These are phyloP conservation scores for Angomonas ambiguus DNA, from an alignment of 208 protist species.

Conservation along the genomic window DNA sequence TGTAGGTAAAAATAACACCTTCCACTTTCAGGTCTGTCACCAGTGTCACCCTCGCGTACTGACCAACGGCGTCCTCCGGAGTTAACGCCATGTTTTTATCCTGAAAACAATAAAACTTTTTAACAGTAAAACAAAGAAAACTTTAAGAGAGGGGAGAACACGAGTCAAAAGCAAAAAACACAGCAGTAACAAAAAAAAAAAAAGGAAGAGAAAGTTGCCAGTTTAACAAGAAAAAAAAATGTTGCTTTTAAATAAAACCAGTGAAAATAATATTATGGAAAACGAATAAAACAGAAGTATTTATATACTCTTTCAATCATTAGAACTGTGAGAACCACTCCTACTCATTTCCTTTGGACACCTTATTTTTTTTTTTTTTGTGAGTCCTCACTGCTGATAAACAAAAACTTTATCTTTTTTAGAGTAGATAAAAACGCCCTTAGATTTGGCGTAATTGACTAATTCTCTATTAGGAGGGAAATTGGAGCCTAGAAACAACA, in stretches of 20 bases:
- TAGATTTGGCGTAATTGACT: constrained; percentile 72
- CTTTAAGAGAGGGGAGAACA: constrained; percentile 12
- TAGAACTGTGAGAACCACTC: constrained; percentile 18
- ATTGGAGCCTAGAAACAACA: constrained; percentile 75
- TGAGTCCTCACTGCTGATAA: constrained; percentile 47
- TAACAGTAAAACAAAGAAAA: not conserved
- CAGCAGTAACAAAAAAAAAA: constrained; percentile 7
- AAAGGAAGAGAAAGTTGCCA: not conserved
- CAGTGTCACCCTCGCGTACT: constrained; percentile 51
- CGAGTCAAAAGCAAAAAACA: constrained; percentile 9
- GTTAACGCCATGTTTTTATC: not conserved
- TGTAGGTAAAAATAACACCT: constrained; percentile 84
- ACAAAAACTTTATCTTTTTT: constrained; percentile 62
- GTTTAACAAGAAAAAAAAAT: not conserved
- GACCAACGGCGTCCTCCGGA: constrained; percentile 68
- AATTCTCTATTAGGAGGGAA: constrained; percentile 59
- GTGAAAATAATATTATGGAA: not conserved
- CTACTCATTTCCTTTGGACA: not conserved
- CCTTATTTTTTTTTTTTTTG: not conserved
- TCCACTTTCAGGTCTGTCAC: constrained; percentile 54
- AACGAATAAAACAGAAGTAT: not conserved
- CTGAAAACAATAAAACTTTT: constrained; percentile 8
- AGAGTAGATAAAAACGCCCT: constrained; percentile 80
- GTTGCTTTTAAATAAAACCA: too few species aligned
- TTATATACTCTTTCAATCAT: not conserved